Evolutionary conservation across 2,329 filamentous ascomycete genomes (phyloP).

Genomic region (Fusarium graminum): DNA sequence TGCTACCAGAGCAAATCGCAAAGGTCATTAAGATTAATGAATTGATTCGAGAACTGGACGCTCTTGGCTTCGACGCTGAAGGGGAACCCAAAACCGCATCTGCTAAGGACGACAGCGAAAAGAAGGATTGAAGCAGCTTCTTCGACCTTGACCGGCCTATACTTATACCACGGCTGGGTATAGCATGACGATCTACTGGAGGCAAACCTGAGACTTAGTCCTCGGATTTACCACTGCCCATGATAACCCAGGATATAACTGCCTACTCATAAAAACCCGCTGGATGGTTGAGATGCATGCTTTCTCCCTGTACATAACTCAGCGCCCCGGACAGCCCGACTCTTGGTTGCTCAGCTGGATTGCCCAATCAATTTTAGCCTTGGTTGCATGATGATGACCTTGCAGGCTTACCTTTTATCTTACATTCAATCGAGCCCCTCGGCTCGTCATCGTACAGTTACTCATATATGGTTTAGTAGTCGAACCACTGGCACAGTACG

Average conservation of each 20-base stretch:
- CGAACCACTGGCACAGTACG: not conserved
- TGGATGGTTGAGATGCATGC: slow-evolving; percentile 2
- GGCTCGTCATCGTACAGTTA: not conserved
- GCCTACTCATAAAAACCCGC: not conserved
- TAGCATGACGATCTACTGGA: not conserved
- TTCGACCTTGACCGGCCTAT: not conserved
- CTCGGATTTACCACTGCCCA: slow-evolving; percentile 1
- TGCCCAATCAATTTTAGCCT: not conserved
- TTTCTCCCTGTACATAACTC: not conserved
- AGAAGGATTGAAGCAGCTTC: slow-evolving; percentile 43
- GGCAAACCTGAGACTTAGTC: not conserved
- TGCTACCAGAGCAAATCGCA: slow-evolving; percentile 94
- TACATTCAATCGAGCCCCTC: not conserved
- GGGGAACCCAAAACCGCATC: slow-evolving; percentile 67
- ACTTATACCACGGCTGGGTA: not conserved
- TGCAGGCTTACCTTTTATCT: not conserved
- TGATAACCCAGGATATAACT: not conserved
- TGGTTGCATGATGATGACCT: not conserved
- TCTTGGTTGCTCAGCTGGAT: not conserved
- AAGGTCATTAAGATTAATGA: slow-evolving; percentile 99
- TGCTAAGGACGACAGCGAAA: slow-evolving; percentile 25
- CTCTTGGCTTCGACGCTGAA: slow-evolving; percentile 84
- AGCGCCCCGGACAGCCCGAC: not conserved
- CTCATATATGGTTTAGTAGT: not conserved
- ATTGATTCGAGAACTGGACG: slow-evolving; percentile 87